Evolutionary conservation across 352 stramenopile genomes (phyloP).

Genomic region (Pythium sukuiense): DNA sequence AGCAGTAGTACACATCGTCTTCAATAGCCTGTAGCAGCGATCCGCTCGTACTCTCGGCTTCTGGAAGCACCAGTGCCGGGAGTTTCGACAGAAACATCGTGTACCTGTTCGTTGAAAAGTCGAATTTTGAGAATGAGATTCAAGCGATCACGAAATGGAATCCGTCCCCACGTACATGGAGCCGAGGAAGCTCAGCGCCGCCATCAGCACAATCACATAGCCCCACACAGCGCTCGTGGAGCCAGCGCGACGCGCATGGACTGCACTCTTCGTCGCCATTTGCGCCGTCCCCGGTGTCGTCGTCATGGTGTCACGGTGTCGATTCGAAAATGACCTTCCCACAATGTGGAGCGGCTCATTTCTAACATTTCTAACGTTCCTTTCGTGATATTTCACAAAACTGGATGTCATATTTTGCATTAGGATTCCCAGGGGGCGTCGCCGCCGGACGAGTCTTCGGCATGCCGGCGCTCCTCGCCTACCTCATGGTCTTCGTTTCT

Average conservation of each 20-base stretch:
- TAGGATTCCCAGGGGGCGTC: not conserved
- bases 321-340: not conserved
- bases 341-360: not conserved
- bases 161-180: slow-evolving; percentile 46
- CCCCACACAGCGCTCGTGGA: slow-evolving; percentile 79
- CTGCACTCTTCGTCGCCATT: not conserved
- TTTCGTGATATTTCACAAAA: not conserved
- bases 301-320: not conserved
- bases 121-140: not conserved
- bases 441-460: not conserved
- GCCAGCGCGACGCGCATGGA: slow-evolving; percentile 40
- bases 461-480: not conserved
- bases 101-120: slow-evolving; percentile 40
- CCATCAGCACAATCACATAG: slow-evolving; percentile 68
- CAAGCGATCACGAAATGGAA: not conserved
- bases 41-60: slow-evolving; percentile 10
- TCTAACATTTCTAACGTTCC: not conserved
- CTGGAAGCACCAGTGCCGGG: slow-evolving; percentile 15
- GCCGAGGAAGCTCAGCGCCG: slow-evolving; percentile 48
- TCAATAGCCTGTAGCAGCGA: slow-evolving; percentile 46
- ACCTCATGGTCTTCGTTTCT: not conserved
- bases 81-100: slow-evolving; percentile 75
- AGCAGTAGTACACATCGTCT: slow-evolving; percentile 79
- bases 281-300: not conserved
- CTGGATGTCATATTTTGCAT: not conserved